Conservation (phyloP, 768 basidiomycete genomes). For the Kwoniella botswanensis region DNA sequence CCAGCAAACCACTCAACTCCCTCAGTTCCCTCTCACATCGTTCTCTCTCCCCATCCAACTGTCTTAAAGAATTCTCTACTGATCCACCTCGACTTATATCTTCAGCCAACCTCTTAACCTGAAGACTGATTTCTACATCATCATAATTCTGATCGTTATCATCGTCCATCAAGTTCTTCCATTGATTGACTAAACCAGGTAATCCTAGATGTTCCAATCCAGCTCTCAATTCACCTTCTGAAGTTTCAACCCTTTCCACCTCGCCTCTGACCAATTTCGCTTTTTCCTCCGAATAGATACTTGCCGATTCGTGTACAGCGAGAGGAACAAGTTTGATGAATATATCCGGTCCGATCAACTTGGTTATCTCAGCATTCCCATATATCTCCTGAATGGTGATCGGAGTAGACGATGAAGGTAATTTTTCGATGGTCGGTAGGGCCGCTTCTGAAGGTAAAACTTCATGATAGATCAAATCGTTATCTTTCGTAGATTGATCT, state of each 20-base stretch:
- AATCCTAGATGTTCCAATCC: slow-evolving; percentile 82
- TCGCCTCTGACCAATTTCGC: slow-evolving; percentile 89
- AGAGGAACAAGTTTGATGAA: slow-evolving; percentile 86
- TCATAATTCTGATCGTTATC: slow-evolving; percentile 72
- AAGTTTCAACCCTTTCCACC: slow-evolving; percentile 81
- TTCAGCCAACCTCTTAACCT: slow-evolving; percentile 56
- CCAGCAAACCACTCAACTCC: slow-evolving; percentile 69
- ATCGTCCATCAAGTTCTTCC: slow-evolving; percentile 58
- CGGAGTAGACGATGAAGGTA: slow-evolving; percentile 71
- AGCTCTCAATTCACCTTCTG: slow-evolving; percentile 78
- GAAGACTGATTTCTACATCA: slow-evolving; percentile 62
- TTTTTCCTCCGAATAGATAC: slow-evolving; percentile 97
- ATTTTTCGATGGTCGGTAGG: slow-evolving; percentile 80
- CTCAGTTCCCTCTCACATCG: slow-evolving; percentile 65
- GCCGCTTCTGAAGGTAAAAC: slow-evolving; percentile 78
- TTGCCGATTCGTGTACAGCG: slow-evolving; percentile 93
- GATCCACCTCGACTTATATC: slow-evolving; percentile 61
- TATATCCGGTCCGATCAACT: slow-evolving; percentile 89
- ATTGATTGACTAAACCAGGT: slow-evolving; percentile 63
- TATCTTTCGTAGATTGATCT: slow-evolving; percentile 79
- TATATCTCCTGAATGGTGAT: slow-evolving; percentile 93
- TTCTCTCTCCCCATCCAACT: slow-evolving; percentile 72
- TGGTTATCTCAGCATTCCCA: slow-evolving; percentile 85
- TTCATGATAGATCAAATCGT: slow-evolving; percentile 97
- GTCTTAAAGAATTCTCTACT: slow-evolving; percentile 78